These are phyloP conservation scores for Fusarium veterinarium DNA, from an alignment of 2,329 filamentous ascomycete species.

Conservation along the genomic window DNA sequence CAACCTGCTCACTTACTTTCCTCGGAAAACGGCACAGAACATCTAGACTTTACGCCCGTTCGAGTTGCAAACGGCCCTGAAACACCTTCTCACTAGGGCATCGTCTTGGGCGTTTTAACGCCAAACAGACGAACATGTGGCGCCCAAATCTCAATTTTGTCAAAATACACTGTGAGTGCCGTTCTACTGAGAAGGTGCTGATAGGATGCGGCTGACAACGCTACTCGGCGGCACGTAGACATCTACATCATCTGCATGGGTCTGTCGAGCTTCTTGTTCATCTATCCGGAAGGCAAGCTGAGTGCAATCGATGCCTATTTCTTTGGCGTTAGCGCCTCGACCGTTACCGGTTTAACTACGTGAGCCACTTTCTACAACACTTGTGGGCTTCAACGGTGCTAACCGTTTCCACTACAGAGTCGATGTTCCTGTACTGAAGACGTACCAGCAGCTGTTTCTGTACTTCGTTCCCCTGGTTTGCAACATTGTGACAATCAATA, in stretches of 20 bases:
- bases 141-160: slow-evolving; percentile 43
- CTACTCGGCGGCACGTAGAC: slow-evolving; percentile 27
- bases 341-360: slow-evolving; percentile 64
- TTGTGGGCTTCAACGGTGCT: neutral
- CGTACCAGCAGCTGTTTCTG: slow-evolving; percentile 63
- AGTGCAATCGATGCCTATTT: slow-evolving; percentile 60
- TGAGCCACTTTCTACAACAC: slow-evolving; percentile 42
- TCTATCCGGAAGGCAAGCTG: slow-evolving; percentile 42
- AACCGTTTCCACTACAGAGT: slow-evolving; percentile 49
- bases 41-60: slow-evolving; percentile 2
- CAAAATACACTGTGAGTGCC: slow-evolving; percentile 43
- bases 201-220: slow-evolving; percentile 14
- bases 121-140: slow-evolving; percentile 35
- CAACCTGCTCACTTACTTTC: slow-evolving; percentile 2
- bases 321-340: slow-evolving; percentile 61
- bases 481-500: slow-evolving; percentile 62
- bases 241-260: slow-evolving; percentile 43
- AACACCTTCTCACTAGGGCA: neutral
- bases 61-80: slow-evolving; percentile 5
- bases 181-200: slow-evolving; percentile 2
- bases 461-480: slow-evolving; percentile 62
- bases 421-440: slow-evolving; percentile 60
- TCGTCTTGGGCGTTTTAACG: slow-evolving; percentile 17
- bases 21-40: slow-evolving; percentile 28
- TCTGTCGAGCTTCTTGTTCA: slow-evolving; percentile 33